Percentiles rank a stretch among this genome's conserved stretches.
Evolutionary conservation across 1,284 basidiomycete species (phyloP).

Genomic region (Limonomyces culmigenus): DNA sequence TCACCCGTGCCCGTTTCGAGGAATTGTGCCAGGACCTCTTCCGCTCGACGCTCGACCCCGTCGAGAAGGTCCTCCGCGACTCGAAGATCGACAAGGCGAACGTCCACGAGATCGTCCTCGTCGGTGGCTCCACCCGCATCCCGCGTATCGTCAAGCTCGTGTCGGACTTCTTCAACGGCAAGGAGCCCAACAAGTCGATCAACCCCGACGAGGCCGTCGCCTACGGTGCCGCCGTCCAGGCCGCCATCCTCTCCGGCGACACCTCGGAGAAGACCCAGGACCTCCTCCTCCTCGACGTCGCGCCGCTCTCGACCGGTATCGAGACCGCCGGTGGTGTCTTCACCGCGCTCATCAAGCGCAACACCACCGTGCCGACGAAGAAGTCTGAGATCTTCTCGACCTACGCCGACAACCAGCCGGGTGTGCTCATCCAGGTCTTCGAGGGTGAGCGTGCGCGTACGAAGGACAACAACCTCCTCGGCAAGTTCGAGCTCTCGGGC

Average conservation of each 20-base stretch:
- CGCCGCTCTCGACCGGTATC: conserved; percentile 93
- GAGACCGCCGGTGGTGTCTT: conserved; percentile 99
- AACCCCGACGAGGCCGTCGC: conserved; percentile 99
- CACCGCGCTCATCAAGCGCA: conserved; percentile 94
- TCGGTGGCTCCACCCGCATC: conserved; percentile 98
- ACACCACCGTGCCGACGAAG: conserved; percentile 98
- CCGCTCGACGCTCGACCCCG: conserved; percentile 92
- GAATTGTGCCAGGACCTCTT: conserved; percentile 96
- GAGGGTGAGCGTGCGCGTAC: conserved; percentile 99
- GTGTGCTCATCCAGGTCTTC: conserved; percentile 96
- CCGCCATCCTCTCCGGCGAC: conserved; percentile 94
- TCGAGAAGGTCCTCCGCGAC: conserved; percentile 97
- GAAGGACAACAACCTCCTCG: conserved; percentile 98
- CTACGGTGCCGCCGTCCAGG: conserved; percentile 98
- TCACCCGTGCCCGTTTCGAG: conserved; percentile 98
- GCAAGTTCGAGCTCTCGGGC: conserved; percentile 96
- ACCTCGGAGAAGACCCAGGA: conserved; percentile 98
- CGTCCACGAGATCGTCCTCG: conserved; percentile 94
- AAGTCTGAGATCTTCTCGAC: conserved; percentile 99
- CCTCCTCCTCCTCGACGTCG: conserved; percentile 91
- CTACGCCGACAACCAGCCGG: conserved; percentile 97
- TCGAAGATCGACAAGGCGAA: conserved; percentile 94
- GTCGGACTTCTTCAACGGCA: conserved; percentile 97
- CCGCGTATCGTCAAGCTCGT: conserved; percentile 97
- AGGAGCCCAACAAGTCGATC: conserved; percentile 93